A percentile compares a stretch with the other conserved stretches of the same genome.
Evolutionary conservation across 495 filamentous ascomycete genomes (phyloP).

Genomic region (Endocarpon pusillum): DNA sequence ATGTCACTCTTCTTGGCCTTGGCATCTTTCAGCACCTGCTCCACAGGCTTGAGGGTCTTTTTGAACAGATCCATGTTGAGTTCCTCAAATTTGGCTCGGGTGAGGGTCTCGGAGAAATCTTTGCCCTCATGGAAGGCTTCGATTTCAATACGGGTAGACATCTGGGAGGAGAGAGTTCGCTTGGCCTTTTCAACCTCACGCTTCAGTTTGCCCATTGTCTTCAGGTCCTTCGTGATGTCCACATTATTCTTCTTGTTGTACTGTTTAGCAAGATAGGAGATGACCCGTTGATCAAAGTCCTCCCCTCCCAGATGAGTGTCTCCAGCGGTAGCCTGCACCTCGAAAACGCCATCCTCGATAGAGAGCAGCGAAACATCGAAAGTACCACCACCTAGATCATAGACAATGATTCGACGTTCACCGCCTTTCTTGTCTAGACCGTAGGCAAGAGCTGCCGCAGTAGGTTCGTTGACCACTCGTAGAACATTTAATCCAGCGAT

Average conservation of each 20-base stretch:
- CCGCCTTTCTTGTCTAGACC: slow-evolving; percentile 73
- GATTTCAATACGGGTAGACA: slow-evolving; percentile 95
- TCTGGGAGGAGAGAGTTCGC: slow-evolving; percentile 95
- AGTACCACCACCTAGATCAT: slow-evolving; percentile 98
- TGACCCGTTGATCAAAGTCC: slow-evolving; percentile 97
- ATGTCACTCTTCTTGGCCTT: slow-evolving; percentile 79
- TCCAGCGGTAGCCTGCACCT: slow-evolving; percentile 95
- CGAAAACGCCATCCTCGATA: slow-evolving; percentile 93
- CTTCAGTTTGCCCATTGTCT: slow-evolving; percentile 99
- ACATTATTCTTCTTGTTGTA: slow-evolving; percentile 98
- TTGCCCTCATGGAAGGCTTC: slow-evolving; percentile 94
- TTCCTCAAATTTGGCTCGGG: slow-evolving; percentile 98
- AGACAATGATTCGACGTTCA: slow-evolving; percentile 85
- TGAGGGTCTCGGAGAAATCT: slow-evolving; percentile 96
- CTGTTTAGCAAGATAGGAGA: slow-evolving; percentile 91
- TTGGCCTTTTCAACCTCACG: slow-evolving; percentile 99
- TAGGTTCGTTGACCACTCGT: slow-evolving; percentile 93
- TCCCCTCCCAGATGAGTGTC: slow-evolving; percentile 99
- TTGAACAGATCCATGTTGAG: slow-evolving; percentile 97
- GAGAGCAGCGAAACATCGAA: slow-evolving; percentile 99
- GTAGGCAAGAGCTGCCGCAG: slow-evolving; percentile 75
- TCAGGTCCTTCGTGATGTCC: slow-evolving; percentile 84
- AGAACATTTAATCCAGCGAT: slow-evolving; percentile 94
- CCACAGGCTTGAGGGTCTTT: slow-evolving; percentile 96
- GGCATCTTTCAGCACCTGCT: slow-evolving; percentile 88